Percentiles rank a stretch among this genome's conserved stretches.
These are phyloP conservation scores for Verbascum thapsus DNA, from an alignment of 257 asterid genomes.

Conservation along the genomic window DNA sequence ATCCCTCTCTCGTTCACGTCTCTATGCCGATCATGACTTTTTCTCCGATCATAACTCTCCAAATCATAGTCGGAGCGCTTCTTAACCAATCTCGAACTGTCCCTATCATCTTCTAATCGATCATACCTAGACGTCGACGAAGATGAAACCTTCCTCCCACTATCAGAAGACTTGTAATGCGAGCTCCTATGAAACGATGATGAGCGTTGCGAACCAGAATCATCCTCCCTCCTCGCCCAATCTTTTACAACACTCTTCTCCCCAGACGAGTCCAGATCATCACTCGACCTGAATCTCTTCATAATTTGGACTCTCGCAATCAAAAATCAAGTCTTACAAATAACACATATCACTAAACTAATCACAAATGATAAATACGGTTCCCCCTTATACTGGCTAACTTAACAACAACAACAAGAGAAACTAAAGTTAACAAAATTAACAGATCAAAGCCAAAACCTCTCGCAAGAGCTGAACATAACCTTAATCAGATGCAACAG, in stretches of 20 bases:
- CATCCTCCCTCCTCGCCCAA: constrained; percentile 86
- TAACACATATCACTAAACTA: constrained; percentile 29
- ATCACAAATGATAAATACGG: constrained; percentile 18
- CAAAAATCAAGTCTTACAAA: constrained; percentile 23
- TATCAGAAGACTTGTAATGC: constrained; percentile 74
- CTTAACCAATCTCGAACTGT: constrained; percentile 58
- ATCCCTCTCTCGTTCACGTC: constrained; percentile 68
- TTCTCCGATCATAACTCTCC: constrained; percentile 72
- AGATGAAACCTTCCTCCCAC: constrained; percentile 67
- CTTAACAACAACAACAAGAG: not conserved
- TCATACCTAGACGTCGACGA: constrained; percentile 78
- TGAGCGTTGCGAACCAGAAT: constrained; percentile 60
- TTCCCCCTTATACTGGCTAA: constrained; percentile 11
- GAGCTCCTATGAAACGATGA: constrained; percentile 65
- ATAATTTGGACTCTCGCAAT: constrained; percentile 36
- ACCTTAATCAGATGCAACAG: constrained; percentile 26
- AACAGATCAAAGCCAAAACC: constrained; percentile 30
- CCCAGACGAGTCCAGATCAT: constrained; percentile 76
- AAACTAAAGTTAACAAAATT: constrained; percentile 3
- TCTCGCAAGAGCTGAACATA: constrained; percentile 28
- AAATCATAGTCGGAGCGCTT: constrained; percentile 72
- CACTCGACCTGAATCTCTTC: constrained; percentile 91
- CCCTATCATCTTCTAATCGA: constrained; percentile 79
- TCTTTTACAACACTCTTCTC: constrained; percentile 73
- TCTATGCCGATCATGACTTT: constrained; percentile 68